Conservation (phyloP, 495 filamentous ascomycete species). For the Melanomma pulvis-pyrius region DNA sequence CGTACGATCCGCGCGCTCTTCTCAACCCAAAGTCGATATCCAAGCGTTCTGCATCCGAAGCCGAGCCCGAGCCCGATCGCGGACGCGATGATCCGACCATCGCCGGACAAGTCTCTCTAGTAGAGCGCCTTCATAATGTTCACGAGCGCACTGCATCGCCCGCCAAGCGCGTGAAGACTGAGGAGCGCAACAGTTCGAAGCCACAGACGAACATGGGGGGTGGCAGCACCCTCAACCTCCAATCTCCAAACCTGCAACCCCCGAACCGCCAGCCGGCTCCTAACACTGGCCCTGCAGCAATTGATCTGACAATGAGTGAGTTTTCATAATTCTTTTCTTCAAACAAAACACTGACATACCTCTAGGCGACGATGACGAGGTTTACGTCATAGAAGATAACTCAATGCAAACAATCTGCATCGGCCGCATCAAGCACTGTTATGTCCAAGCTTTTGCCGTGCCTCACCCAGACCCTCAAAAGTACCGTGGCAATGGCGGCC, state of each 20-base stretch:
- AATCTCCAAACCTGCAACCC: constrained; percentile 45
- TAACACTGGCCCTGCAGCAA: neutral
- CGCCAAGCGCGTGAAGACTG: constrained; percentile 67
- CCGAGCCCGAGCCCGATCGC: constrained; percentile 6
- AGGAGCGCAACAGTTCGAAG: constrained; percentile 35
- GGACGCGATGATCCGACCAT: constrained; percentile 5
- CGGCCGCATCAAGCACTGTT: constrained; percentile 72
- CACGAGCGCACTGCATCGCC: constrained; percentile 63
- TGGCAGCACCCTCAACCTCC: constrained; percentile 62
- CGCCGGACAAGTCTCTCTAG: constrained; percentile 16
- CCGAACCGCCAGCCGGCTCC: constrained; percentile 64
- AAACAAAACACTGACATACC: neutral
- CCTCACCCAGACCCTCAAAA: constrained; percentile 64
- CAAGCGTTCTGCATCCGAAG: constrained; percentile 27
- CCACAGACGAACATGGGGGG: constrained; percentile 51
- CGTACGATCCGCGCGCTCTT: constrained; percentile 39
- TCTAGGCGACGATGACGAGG: constrained; percentile 43
- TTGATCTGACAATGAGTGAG: constrained; percentile 37
- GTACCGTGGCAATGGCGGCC: constrained; percentile 52
- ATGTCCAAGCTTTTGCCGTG: constrained; percentile 66
- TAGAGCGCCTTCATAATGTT: constrained; percentile 72
- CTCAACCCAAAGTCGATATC: constrained; percentile 40
- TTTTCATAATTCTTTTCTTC: neutral
- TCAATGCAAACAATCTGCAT: constrained; percentile 73
- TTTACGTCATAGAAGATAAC: constrained; percentile 52